Percentiles rank a stretch among this genome's conserved stretches.
Evolutionary conservation across 495 filamentous ascomycete species (phyloP).

Genomic region (Tetracladium setigerum): DNA sequence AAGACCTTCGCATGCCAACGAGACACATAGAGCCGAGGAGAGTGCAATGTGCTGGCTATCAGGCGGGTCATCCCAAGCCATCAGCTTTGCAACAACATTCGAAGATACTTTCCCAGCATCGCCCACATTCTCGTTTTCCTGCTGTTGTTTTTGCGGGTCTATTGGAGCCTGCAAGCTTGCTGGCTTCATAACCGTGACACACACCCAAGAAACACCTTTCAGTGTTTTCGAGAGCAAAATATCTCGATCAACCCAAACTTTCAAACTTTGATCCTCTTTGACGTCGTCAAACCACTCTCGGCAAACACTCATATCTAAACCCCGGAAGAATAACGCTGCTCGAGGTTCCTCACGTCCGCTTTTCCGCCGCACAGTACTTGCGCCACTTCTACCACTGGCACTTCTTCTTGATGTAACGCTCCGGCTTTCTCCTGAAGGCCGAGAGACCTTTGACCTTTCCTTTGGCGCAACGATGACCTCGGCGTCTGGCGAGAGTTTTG

Average conservation of each 20-base stretch:
- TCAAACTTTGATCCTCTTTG: conserved; percentile 54
- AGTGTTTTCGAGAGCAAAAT: conserved; percentile 59
- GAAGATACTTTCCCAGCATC: conserved; percentile 54
- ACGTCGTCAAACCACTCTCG: conserved; percentile 66
- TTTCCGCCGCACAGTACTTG: conserved; percentile 58
- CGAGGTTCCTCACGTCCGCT: conserved; percentile 50
- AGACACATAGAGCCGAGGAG: conserved; percentile 64
- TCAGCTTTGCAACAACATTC: conserved; percentile 68
- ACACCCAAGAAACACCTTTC: conserved; percentile 63
- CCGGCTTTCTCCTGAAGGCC: conserved; percentile 46
- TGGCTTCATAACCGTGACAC: conserved; percentile 72
- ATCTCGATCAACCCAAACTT: conserved; percentile 78
- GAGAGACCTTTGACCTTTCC: conserved; percentile 38
- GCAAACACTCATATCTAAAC: conserved; percentile 58
- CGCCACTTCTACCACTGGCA: conserved; percentile 58
- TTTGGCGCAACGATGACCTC: conserved; percentile 97
- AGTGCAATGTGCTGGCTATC: conserved; percentile 70
- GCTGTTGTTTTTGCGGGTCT: conserved; percentile 65
- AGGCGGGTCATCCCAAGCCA: conserved; percentile 80
- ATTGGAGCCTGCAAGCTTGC: conserved; percentile 66
- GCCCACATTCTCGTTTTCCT: conserved; percentile 42
- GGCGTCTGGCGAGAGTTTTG: conserved; percentile 86
- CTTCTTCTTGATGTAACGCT: conserved; percentile 70
- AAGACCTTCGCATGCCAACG: conserved; percentile 59
- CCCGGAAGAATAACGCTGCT: conserved; percentile 67